These are phyloP conservation scores for Tremellales sp. DNA, from an alignment of 1,284 basidiomycete genomes.

Conservation along the genomic window DNA sequence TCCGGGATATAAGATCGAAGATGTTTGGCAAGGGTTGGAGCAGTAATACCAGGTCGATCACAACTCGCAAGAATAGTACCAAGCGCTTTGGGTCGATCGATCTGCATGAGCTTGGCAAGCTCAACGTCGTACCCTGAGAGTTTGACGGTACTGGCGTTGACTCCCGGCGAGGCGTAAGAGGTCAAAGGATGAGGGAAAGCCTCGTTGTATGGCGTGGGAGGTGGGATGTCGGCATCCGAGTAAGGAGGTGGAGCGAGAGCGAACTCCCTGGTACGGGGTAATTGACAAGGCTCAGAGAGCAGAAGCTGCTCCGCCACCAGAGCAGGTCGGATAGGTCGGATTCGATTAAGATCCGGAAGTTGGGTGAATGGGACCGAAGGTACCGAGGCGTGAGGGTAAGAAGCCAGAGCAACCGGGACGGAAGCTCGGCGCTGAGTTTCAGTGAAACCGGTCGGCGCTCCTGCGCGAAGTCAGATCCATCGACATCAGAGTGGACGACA, in stretches of 20 bases:
- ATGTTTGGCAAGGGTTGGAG: constrained; percentile 20
- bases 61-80: constrained; percentile 33
- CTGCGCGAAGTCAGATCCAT: not conserved
- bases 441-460: not conserved
- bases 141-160: constrained; percentile 28
- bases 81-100: constrained; percentile 17
- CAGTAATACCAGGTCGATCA: constrained; percentile 19
- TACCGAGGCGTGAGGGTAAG: not conserved
- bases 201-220: constrained; percentile 36
- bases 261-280: constrained; percentile 22
- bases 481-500: not conserved
- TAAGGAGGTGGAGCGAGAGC: constrained; percentile 19
- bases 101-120: constrained; percentile 17
- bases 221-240: constrained; percentile 24
- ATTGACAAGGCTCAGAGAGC: not conserved
- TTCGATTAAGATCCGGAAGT: constrained; percentile 1
- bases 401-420: not conserved
- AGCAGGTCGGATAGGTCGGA: not conserved
- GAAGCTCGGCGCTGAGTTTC: not conserved
- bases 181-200: constrained; percentile 42
- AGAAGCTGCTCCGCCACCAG: not conserved
- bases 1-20: constrained; percentile 16
- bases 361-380: not conserved
- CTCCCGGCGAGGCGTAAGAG: constrained; percentile 37
- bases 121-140: constrained; percentile 23